Conservation (phyloP, 2,329 filamentous ascomycete species). For the Sporothrix schenckii region DNA sequence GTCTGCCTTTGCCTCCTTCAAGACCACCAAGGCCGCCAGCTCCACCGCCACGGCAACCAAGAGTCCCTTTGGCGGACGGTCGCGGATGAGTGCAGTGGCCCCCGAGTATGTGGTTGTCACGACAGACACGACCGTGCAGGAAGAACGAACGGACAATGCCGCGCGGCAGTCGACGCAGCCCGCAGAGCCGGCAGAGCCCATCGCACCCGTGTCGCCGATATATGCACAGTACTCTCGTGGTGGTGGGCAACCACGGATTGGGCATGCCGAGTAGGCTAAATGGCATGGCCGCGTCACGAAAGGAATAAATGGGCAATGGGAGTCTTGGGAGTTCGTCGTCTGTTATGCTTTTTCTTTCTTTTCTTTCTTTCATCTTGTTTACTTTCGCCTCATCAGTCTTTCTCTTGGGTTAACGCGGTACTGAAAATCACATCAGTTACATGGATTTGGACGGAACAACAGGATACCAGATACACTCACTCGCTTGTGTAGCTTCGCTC, state of each 20-base stretch:
- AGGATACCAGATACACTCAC: constrained; percentile 29
- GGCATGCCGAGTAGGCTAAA: neutral
- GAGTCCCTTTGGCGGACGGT: constrained; percentile 19
- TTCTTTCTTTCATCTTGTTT: neutral
- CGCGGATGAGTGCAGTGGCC: neutral
- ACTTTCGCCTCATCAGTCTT: neutral
- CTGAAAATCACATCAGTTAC: neutral
- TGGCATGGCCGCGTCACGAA: neutral
- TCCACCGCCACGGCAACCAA: neutral
- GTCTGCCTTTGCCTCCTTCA: neutral
- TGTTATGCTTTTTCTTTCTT: too few species aligned
- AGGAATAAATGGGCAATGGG: neutral
- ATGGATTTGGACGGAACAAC: neutral
- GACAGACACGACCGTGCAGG: neutral
- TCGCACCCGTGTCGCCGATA: neutral
- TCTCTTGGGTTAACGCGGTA: neutral
- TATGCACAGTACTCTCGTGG: constrained; percentile 6
- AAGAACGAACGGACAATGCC: neutral
- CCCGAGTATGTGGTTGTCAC: constrained; percentile 19
- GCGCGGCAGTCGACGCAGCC: neutral
- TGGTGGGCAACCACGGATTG: neutral
- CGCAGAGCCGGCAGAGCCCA: neutral
- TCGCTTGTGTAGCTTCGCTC: constrained; percentile 21
- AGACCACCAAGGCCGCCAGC: neutral
- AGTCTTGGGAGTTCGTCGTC: neutral